Conservation (phyloP, 495 filamentous ascomycete genomes). For the Rostrohypoxylon terebratum region DNA sequence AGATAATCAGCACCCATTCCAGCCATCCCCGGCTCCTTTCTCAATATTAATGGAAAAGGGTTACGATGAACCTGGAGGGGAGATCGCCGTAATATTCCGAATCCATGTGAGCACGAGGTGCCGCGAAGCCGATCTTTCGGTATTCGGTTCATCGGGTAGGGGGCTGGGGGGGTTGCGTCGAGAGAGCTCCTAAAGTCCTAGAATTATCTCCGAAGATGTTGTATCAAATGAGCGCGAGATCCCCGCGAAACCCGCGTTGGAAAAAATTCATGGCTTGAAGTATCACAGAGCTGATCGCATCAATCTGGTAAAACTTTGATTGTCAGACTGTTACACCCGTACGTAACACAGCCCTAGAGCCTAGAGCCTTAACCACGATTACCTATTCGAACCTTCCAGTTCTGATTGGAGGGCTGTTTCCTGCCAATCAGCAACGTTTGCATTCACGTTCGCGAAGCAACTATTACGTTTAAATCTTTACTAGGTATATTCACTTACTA, state of each 20-base stretch:
- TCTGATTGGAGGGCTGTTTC: not conserved
- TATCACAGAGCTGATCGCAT: not conserved
- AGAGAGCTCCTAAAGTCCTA: not conserved
- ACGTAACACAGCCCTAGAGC: too few relatives aligned
- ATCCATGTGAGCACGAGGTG: not conserved
- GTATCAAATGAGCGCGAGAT: not conserved
- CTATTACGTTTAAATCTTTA: not conserved
- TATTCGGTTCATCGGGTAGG: not conserved
- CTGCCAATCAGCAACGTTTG: not conserved
- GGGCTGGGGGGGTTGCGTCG: too few relatives aligned
- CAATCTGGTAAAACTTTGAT: not conserved
- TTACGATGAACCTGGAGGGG: not conserved
- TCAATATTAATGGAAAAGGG: not conserved
- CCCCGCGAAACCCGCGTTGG: not conserved
- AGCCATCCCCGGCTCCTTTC: not conserved
- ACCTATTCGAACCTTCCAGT: not conserved
- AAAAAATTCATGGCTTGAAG: not conserved
- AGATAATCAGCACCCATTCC: too few relatives aligned
- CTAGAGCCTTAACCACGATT: not conserved
- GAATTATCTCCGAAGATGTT: not conserved
- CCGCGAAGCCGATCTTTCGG: constrained; percentile 7
- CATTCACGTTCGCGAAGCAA: not conserved
- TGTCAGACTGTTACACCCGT: not conserved
- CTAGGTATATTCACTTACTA: not conserved
- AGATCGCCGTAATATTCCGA: constrained; percentile 7